These are phyloP conservation scores for Gillenia trifoliata DNA, from an alignment of 306 rosid genomes.

Conservation along the genomic window DNA sequence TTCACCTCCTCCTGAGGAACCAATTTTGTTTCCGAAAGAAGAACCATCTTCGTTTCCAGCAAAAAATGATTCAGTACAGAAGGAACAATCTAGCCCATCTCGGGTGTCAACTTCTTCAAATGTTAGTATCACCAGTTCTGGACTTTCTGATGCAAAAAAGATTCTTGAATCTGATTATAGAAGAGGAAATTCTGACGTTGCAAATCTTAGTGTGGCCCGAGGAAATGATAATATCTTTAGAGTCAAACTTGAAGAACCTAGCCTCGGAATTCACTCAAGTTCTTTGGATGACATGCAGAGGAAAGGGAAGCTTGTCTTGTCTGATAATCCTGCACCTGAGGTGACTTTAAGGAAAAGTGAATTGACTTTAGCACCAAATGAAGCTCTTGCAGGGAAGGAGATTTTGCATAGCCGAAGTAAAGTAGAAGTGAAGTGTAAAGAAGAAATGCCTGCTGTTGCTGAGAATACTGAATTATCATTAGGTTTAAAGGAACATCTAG, in stretches of 20 bases:
- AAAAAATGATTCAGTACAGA: conserved; percentile 38
- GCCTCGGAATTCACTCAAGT: conserved; percentile 17
- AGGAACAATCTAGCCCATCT: conserved; percentile 41
- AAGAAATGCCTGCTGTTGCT: conserved; percentile 30
- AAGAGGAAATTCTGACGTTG: conserved; percentile 34
- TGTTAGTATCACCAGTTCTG: conserved; percentile 42
- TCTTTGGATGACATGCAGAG: conserved; percentile 31
- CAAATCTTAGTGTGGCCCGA: conserved; percentile 26
- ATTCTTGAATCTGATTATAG: conserved; percentile 35
- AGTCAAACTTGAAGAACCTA: conserved; percentile 46
- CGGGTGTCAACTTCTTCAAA: conserved; percentile 43
- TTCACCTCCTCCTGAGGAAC: conserved; percentile 61
- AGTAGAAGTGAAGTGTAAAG: conserved; percentile 32
- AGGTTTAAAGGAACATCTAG: conserved; percentile 38
- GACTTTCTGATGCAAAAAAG: conserved; percentile 36
- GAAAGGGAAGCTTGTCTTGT: conserved; percentile 32
- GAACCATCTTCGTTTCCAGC: conserved; percentile 33
- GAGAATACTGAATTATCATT: conserved; percentile 44
- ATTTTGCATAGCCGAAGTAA: conserved; percentile 23
- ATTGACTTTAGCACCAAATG: conserved; percentile 42
- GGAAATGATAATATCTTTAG: conserved; percentile 19
- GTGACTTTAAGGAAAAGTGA: conserved; percentile 34
- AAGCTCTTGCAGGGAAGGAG: conserved; percentile 37
- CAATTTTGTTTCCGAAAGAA: conserved; percentile 38
- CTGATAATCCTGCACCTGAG: conserved; percentile 24